Base-by-base conservation (phyloP, 2,329 filamentous ascomycete genomes). In the Alternaria ethzedia region DNA sequence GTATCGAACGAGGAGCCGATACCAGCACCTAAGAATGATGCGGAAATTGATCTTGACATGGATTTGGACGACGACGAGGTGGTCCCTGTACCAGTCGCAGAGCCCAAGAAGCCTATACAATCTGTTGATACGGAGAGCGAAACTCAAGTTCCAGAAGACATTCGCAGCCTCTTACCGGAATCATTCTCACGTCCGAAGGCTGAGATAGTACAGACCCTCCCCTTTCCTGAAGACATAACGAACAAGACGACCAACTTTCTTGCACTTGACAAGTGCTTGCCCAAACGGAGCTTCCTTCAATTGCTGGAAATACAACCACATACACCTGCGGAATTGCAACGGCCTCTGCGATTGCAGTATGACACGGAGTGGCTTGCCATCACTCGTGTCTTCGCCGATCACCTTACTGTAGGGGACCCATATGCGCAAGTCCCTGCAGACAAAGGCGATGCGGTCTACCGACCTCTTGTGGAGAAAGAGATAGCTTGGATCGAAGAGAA, bases 311-410 rank as follows among this genome's bases (percentile, higher is more conserved):
- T 77, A n/a, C 67, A 71, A 11, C 68, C 74, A 20, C 67, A 73
- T n/a, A 51, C 68, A 5, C 64, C 70, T 5, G 52, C 57, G 7
- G 65, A 77, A 23, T 45, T 82, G 54, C 55, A 73, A 15, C 80
- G 83, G 2, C 88, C 89, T 1, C 86, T 88, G 69, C 83, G 82
- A 11, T 84, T 97, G 1, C 83, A 89, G 51, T 98, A 99, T 77
- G 96, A 99, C 78, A 88, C 90, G 11, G 96, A 99, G 82, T 99
- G 95, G 95, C 89, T 99, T 8, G 91, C 96, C 45, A 97, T 99
- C 67, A 94, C 90, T 12, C 91, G 95, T 45, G 90, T 89, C 8
- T 96, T 98, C 75, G 88, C 91, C 44, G 72, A 83, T 4, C 85
- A 88, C 44, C 73, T 83, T 46, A 73, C 79, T 28, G 84, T 96